phyloP scores from a whole-genome alignment of 768 basidiomycete genomes.

The Leccinum olivaceopallidum region DNA sequence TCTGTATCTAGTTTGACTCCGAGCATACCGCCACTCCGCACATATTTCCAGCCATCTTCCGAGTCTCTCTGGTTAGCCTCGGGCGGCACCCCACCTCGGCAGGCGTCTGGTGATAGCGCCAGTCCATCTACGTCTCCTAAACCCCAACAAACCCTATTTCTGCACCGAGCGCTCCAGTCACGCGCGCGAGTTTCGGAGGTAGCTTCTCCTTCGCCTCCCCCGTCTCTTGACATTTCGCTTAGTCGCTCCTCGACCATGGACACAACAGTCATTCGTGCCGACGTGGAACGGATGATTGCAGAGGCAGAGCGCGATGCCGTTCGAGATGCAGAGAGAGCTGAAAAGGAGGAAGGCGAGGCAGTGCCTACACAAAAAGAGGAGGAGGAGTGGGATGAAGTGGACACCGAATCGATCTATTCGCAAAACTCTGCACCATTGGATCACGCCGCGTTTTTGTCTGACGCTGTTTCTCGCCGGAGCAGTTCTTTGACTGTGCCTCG shows the following conservation, averaged over 20 bases:
- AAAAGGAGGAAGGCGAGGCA: background rate
- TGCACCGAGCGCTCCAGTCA: conserved; percentile 23
- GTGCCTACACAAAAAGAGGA: background rate
- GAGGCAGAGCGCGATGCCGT: conserved; percentile 18
- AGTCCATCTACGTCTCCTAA: background rate
- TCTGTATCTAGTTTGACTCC: background rate
- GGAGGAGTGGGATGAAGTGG: background rate
- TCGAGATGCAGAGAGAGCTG: conserved; percentile 12
- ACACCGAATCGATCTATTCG: conserved; percentile 25
- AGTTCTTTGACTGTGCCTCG: conserved; percentile 1
- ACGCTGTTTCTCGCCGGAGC: conserved; percentile 3
- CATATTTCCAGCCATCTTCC: background rate
- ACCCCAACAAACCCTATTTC: conserved; percentile 12
- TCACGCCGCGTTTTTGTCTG: conserved; percentile 8
- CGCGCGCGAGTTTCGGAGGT: conserved; percentile 21
- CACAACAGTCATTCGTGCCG: background rate
- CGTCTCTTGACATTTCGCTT: conserved; percentile 4
- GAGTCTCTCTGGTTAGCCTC: background rate
- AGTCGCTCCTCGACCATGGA: conserved; percentile 12
- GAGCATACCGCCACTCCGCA: conserved; percentile 10
- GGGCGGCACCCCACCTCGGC: background rate
- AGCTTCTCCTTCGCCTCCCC: background rate
- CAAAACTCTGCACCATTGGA: conserved; percentile 25
- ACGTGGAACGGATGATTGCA: conserved; percentile 16
- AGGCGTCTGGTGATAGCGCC: background rate